phyloP scores from a whole-genome alignment of 1,284 basidiomycete species.

The Salmacisia buchloeana region DNA sequence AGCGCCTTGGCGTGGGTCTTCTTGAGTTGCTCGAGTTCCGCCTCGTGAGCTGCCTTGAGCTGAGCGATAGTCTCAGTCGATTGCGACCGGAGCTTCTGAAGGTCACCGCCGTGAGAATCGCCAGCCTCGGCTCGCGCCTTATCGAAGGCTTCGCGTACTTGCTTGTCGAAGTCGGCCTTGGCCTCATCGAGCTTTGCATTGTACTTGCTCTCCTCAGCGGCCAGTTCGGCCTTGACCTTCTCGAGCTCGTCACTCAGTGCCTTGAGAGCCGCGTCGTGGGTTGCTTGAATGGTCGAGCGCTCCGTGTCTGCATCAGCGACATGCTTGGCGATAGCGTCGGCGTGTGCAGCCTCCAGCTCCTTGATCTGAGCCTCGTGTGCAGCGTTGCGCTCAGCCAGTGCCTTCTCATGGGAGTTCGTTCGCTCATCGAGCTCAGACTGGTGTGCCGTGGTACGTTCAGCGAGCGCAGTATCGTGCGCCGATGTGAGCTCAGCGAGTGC shows the following conservation, averaged over 20 bases:
- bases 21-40: constrained; percentile 22
- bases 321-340: too few relatives aligned
- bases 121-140: constrained; percentile 32
- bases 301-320: too few relatives aligned
- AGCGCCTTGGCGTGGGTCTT: constrained; percentile 18
- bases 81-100: constrained; percentile 24
- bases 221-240: constrained; percentile 22
- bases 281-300: background rate
- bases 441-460: too few relatives aligned
- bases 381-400: too few relatives aligned
- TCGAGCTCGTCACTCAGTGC: constrained; percentile 21
- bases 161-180: constrained; percentile 27
- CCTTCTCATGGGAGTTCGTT: too few relatives aligned
- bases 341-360: too few relatives aligned
- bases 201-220: constrained; percentile 22
- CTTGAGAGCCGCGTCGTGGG: constrained; percentile 13
- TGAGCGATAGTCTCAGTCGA: constrained; percentile 25
- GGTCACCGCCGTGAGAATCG: constrained; percentile 24
- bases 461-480: background rate
- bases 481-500: background rate
- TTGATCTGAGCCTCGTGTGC: too few relatives aligned
- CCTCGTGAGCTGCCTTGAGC: constrained; percentile 24
- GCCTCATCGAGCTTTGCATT: constrained; percentile 25
- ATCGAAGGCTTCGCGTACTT: constrained; percentile 29
- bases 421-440: too few relatives aligned